Evolutionary conservation across 1,284 basidiomycete species (phyloP), one percentile per base, ranked within the genome.

Genomic region (Ganoderma boninense): DNA sequence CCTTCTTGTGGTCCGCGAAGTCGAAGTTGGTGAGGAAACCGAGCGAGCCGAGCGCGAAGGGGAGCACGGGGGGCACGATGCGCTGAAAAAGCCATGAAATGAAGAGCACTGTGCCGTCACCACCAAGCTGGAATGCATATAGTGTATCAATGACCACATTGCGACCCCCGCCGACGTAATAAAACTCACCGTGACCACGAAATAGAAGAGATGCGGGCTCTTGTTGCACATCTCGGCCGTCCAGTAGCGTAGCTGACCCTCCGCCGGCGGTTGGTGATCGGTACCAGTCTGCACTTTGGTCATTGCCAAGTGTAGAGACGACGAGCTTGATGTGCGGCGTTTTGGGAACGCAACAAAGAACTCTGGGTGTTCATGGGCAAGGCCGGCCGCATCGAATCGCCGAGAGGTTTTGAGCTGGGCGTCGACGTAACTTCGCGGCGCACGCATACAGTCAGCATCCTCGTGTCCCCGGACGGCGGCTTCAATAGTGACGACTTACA

Each of bases 21-120:
- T 99, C 96, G 77, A 99, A 99, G 81, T 98, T 98, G 71, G 98
- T 99, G 68, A 99, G 89, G 85, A 99, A 99, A 14, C 98, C 98
- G 29, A 99, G 90, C 11, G 97, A 99, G 57, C 98, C 98, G n/a
- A 99, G 89, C 0, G 98, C 97, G 80, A 99, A 99, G 0, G 98
- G 93, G 35, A 99, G 90, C 49, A 99, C 96, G 6, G 98, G 98
- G 14, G 98, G 98, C 14, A 99, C 98, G 78, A 99, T 96, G 73
- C 92, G 91, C 80, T 99, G 98, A 87, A 99, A 99, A 43, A 99
- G 87, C 98, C 98, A 99, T 4, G 98, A 99, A 6, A 97, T 98
- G 84, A 99, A 99, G 26, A 99, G 89, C 1, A 99, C 97, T 0
- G 98, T 99, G 14, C 98, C 98, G 80, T 99, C 98, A 20, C 98